Evolutionary conservation across 306 rosid genomes (phyloP), one percentile per base, ranked within the genome.

Genomic region (Acacia confusa): DNA sequence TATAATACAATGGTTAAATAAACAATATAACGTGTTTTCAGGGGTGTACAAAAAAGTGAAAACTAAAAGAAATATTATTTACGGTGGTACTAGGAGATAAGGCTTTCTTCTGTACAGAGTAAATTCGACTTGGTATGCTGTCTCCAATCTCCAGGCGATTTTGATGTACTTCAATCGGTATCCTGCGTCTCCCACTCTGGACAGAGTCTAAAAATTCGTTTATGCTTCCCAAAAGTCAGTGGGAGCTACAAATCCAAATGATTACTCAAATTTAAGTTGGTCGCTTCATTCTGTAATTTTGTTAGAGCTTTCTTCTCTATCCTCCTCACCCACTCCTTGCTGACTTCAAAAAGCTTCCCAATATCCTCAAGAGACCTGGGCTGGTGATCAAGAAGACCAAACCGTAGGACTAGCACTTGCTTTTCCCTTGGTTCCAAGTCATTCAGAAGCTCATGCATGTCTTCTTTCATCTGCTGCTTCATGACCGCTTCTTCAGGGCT

Each of bases 311-410:
- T 90, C 88, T 86, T 89, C 84, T 92, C 97, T 70, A 93, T 81
- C 85, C 73, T 92, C 70, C 98, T 85, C 78, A 93, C 88, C 95
- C 99, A 88, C 58, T 74, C 66, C 84, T 86, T 86, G 85, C 85
- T 86, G 48, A 95, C 92, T 36, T 69, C 78, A 79, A 88, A 88
- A 74, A 84, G 85, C 82, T 66, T 93, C 72, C 99, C 96, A 27
- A 88, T 89, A 44, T 93, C 92, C 74, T 89, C 93, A 11, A 92
- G 96, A 25, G 99, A 93, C 83, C 80, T 89, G 58, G 96, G 95
- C 61, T 78, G 84, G 81, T 72, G 81, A 87, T 87, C 89, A 38
- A 71, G 32, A 24, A 95, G 92, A 24, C 99, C 99, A 64, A 88
- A 95, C 19, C 97, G 92, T 58, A 95, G 83, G 68, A 71, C 65